phyloP scores from a whole-genome alignment of 108 stramenopile species.

The Asterionellopsis glacialis region DNA sequence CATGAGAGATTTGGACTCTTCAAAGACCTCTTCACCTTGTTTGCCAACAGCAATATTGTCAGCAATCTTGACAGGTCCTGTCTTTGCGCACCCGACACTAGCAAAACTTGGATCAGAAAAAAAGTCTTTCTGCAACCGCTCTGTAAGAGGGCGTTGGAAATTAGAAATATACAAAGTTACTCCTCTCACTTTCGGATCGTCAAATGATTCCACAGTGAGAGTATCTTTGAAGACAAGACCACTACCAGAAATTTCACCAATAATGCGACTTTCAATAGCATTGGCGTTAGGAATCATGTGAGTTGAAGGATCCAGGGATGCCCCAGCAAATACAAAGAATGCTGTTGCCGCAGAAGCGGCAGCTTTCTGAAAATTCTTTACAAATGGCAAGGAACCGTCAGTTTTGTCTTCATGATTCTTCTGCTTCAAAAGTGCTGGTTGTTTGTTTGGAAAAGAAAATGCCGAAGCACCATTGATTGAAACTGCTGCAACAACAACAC shows the following conservation, averaged over 20 bases:
- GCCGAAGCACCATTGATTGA: too few relatives aligned
- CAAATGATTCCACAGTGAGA: constrained; percentile 69
- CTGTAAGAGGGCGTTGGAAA: constrained; percentile 88
- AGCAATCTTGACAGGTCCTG: constrained; percentile 56
- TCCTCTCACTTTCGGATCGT: constrained; percentile 74
- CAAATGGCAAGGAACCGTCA: too few relatives aligned
- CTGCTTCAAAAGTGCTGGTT: too few relatives aligned
- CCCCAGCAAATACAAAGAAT: not conserved
- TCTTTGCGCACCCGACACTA: constrained; percentile 76
- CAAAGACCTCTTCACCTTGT: constrained; percentile 86
- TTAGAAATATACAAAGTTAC: constrained; percentile 85
- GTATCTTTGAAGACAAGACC: constrained; percentile 90
- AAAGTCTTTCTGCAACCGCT: constrained; percentile 68
- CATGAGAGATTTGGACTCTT: constrained; percentile 71
- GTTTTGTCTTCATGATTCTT: too few relatives aligned
- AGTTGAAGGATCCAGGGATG: not conserved
- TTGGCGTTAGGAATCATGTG: constrained; percentile 13
- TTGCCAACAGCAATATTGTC: constrained; percentile 60
- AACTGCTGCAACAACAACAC: too few relatives aligned
- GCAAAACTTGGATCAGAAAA: constrained; percentile 85
- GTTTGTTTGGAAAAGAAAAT: too few relatives aligned
- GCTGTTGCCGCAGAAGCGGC: too few relatives aligned
- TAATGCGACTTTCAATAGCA: constrained; percentile 42
- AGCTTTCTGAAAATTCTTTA: too few relatives aligned
- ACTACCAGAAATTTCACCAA: constrained; percentile 70